A percentile compares a stretch with the other conserved stretches of the same genome.
These are phyloP conservation scores for Trichothecium sympodiale DNA, from an alignment of 2,329 filamentous ascomycete species.

Conservation along the genomic window DNA sequence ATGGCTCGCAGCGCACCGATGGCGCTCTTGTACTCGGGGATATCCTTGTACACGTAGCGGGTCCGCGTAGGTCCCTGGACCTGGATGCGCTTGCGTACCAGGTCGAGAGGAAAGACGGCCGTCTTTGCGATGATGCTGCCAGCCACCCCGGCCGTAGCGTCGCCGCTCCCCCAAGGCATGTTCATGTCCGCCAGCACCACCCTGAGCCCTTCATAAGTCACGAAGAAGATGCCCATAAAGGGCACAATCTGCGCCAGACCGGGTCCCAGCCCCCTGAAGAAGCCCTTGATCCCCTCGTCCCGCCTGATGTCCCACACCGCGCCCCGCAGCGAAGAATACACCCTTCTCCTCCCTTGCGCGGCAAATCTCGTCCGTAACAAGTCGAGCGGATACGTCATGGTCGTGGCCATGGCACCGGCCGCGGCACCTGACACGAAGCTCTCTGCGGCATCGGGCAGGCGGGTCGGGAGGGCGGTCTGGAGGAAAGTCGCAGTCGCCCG, in stretches of 20 bases:
- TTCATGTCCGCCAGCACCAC: constrained; percentile 42
- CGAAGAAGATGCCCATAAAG: constrained; percentile 96
- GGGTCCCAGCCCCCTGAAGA: constrained; percentile 78
- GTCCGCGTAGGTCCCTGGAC: constrained; percentile 81
- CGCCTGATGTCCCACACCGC: constrained; percentile 63
- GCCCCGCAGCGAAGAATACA: constrained; percentile 63
- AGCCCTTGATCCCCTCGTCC: constrained; percentile 67
- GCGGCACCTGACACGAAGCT: constrained; percentile 75
- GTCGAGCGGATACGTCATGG: constrained; percentile 83
- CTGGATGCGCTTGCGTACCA: constrained; percentile 86
- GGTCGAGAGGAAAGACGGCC: constrained; percentile 81
- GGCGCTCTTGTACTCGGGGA: constrained; percentile 70
- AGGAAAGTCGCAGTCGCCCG: constrained; percentile 61
- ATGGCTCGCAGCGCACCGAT: constrained; percentile 57
- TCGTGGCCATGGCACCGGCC: constrained; percentile 74
- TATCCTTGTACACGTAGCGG: constrained; percentile 74
- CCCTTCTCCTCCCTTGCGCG: constrained; percentile 70
- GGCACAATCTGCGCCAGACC: constrained; percentile 82
- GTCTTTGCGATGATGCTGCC: constrained; percentile 81
- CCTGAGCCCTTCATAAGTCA: constrained; percentile 70
- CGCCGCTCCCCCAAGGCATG: constrained; percentile 63
- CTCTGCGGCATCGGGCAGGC: constrained; percentile 56
- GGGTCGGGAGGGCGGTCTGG: constrained; percentile 31
- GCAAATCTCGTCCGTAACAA: constrained; percentile 89
- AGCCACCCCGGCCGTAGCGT: constrained; percentile 71